Conservation (phyloP, 1,139 yeast species). For the Sugiyamaella novakii region DNA sequence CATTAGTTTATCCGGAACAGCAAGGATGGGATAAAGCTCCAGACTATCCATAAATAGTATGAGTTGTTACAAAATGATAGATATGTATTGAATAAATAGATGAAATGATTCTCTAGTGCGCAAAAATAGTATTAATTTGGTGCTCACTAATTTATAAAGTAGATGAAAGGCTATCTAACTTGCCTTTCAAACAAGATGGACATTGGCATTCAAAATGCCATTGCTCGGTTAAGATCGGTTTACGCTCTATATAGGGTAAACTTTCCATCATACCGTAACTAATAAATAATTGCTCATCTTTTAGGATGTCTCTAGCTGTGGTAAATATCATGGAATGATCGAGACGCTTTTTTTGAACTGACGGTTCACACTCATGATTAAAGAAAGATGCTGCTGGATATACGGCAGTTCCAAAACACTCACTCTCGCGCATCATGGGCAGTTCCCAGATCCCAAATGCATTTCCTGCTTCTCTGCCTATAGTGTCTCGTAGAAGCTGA, state of each 20-base stretch:
- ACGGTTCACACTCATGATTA: conserved; percentile 65
- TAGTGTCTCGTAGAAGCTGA: conserved; percentile 49
- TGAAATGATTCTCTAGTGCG: no score
- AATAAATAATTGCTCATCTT: conserved; percentile 60
- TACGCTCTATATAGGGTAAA: conserved; percentile 49
- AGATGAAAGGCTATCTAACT: not conserved
- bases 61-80: no score
- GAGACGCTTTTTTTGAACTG: conserved; percentile 45
- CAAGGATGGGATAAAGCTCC: conserved; percentile 2
- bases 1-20: not conserved
- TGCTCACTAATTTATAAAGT: no score
- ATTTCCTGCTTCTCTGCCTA: conserved; percentile 70
- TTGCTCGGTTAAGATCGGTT: conserved; percentile 49
- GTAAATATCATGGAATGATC: conserved; percentile 45
- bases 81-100: no score
- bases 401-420: conserved; percentile 67
- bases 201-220: conserved; percentile 70
- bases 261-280: conserved; percentile 59
- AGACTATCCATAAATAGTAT: not conserved
- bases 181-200: conserved; percentile 44
- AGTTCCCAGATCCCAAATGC: conserved; percentile 75
- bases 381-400: conserved; percentile 70
- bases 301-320: conserved; percentile 41
- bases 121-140: no score
- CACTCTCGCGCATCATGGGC: conserved; percentile 51